These are phyloP conservation scores for Gliomastix tumulicola DNA, from an alignment of 2,329 filamentous ascomycete genomes.

Conservation along the genomic window DNA sequence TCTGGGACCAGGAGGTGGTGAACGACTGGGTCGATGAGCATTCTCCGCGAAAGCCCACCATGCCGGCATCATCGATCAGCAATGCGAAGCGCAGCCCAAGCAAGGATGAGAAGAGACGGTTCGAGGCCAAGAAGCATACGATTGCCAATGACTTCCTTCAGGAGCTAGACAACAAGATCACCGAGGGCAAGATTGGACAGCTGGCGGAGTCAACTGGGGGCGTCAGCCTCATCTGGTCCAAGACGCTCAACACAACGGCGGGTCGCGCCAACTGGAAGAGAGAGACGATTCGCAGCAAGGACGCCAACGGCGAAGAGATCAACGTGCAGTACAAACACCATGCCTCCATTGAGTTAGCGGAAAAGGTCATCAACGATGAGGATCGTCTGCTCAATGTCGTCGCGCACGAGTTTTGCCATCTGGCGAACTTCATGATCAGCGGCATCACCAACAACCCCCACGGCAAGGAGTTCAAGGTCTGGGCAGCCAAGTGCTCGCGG, in stretches of 20 bases:
- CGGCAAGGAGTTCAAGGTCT: conserved; percentile 75
- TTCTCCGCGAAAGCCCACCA: conserved; percentile 37
- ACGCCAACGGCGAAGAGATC: conserved; percentile 13
- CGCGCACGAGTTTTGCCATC: conserved; percentile 95
- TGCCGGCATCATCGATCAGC: conserved; percentile 16
- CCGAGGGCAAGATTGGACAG: conserved; percentile 47
- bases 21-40: conserved; percentile 60
- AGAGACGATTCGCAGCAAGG: conserved; percentile 38
- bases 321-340: conserved; percentile 41
- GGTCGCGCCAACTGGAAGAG: conserved; percentile 68
- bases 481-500: conserved; percentile 49
- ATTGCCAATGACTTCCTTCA: conserved; percentile 57
- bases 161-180: conserved; percentile 63
- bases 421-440: conserved; percentile 85
- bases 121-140: conserved; percentile 53
- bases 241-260: conserved; percentile 73
- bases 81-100: conserved; percentile 20
- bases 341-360: conserved; percentile 79
- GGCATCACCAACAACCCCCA: conserved; percentile 71
- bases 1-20: conserved; percentile 52
- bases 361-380: conserved; percentile 77
- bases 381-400: conserved; percentile 78
- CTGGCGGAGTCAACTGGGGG: conserved; percentile 61
- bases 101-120: conserved; percentile 47
- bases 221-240: conserved; percentile 65